A percentile compares a stretch with the other conserved stretches of the same genome.
phyloP scores from a whole-genome alignment of 768 basidiomycete genomes.

The Tulasnella sp. region DNA sequence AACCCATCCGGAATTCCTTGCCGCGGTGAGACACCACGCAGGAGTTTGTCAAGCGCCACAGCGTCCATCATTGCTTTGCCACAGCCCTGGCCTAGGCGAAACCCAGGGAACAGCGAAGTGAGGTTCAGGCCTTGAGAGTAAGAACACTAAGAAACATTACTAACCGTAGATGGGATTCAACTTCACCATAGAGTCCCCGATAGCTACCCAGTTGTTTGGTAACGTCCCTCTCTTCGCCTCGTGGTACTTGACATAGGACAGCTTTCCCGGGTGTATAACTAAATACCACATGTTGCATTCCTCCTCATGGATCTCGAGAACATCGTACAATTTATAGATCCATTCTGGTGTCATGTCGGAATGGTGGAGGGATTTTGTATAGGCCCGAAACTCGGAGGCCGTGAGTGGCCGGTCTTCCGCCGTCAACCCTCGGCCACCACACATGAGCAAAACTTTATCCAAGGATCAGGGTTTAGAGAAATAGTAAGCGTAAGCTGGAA shows the following conservation, averaged over 20 bases:
- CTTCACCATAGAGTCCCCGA: conserved; percentile 10
- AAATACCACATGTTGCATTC: not conserved
- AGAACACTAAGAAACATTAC: no score
- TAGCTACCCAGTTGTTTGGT: conserved; percentile 3
- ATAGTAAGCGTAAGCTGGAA: no score
- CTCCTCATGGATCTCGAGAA: conserved; percentile 6
- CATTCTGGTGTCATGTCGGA: conserved; percentile 3
- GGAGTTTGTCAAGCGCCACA: no score
- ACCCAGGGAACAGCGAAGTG: no score
- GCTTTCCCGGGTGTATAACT: not conserved
- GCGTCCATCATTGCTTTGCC: not conserved
- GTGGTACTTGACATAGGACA: conserved; percentile 3
- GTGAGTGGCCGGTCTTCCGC: not conserved
- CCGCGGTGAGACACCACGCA: no score
- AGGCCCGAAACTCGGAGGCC: not conserved
- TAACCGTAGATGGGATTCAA: conserved; percentile 11
- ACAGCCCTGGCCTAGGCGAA: no score
- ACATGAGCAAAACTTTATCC: not conserved
- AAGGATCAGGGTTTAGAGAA: no score
- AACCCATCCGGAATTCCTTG: not conserved
- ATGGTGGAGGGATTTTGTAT: not conserved
- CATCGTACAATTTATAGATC: not conserved
- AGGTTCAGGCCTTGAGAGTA: no score
- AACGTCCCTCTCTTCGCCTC: not conserved
- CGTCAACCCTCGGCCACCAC: not conserved